These are phyloP conservation scores for Aspergillus baeticus DNA, from an alignment of 495 filamentous ascomycete species.

Conservation along the genomic window DNA sequence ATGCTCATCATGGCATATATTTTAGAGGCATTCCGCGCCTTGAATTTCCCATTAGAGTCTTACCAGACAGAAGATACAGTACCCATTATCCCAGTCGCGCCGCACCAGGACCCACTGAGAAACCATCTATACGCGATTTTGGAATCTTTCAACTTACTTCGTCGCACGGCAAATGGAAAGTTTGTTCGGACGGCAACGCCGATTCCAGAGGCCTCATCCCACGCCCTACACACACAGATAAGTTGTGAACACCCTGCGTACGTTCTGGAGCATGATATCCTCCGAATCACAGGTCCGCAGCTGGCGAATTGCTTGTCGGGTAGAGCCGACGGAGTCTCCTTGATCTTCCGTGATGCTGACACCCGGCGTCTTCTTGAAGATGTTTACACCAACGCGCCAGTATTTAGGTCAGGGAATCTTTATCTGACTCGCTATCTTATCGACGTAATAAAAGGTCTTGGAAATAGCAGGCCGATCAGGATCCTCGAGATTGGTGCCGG, in stretches of 20 bases:
- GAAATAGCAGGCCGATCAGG: neutral
- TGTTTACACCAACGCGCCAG: neutral
- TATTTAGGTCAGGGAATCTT: neutral
- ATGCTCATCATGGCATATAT: conserved; percentile 37
- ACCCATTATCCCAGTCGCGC: neutral
- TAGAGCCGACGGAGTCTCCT: conserved; percentile 24
- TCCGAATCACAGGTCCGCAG: conserved; percentile 24
- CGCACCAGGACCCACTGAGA: neutral
- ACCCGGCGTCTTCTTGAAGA: neutral
- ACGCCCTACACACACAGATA: neutral
- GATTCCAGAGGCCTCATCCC: neutral
- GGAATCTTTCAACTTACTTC: too few species aligned
- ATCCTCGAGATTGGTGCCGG: conserved; percentile 2
- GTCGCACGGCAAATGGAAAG: too few species aligned
- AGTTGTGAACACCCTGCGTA: conserved; percentile 22
- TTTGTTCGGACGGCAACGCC: neutral
- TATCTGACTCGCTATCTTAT: neutral
- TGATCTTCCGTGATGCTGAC: conserved; percentile 5
- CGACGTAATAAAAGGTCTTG: neutral
- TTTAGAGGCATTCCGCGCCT: conserved; percentile 33
- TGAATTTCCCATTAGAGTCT: conserved; percentile 25
- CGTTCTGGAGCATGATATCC: conserved; percentile 25
- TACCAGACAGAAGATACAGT: neutral
- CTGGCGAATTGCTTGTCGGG: conserved; percentile 26
- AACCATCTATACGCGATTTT: neutral